Conservation (phyloP, 129 eudicot species). For the carrot (Daucus carota) region DNA sequence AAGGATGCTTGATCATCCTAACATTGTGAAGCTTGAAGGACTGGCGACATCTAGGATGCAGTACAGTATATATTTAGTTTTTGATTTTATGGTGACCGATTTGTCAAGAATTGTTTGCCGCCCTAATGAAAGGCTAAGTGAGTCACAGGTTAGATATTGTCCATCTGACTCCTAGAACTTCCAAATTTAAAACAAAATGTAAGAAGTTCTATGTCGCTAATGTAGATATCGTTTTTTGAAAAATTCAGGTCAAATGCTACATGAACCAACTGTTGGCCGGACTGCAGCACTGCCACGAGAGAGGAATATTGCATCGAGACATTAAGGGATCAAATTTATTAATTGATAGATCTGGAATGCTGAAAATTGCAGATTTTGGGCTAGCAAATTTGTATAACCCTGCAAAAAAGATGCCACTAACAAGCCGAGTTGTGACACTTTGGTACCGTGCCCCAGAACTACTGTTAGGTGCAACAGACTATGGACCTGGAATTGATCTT, state of each 20-base stretch:
- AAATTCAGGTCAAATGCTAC: constrained; percentile 46
- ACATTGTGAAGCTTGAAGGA: constrained; percentile 65
- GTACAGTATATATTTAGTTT: constrained; percentile 53
- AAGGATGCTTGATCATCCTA: constrained; percentile 62
- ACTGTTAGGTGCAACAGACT: constrained; percentile 45
- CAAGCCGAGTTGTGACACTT: constrained; percentile 66
- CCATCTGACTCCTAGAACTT: background rate
- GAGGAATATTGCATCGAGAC: constrained; percentile 67
- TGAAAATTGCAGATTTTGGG: constrained; percentile 63
- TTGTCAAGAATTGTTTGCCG: constrained; percentile 41
- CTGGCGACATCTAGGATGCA: constrained; percentile 68
- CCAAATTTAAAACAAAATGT: background rate
- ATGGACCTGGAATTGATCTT: constrained; percentile 59
- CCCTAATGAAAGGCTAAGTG: constrained; percentile 47
- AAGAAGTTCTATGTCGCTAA: constrained; percentile 5
- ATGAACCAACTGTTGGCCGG: constrained; percentile 65
- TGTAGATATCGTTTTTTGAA: background rate
- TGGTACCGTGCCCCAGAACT: constrained; percentile 78
- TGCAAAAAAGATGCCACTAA: constrained; percentile 35
- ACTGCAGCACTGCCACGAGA: constrained; percentile 63
- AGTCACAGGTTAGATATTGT: constrained; percentile 28
- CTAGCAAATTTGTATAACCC: constrained; percentile 50
- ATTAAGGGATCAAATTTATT: constrained; percentile 62
- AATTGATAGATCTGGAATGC: constrained; percentile 51
- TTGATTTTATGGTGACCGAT: constrained; percentile 62